Evolutionary conservation across 345 rosid genomes (phyloP).

Genomic region (Eucalyptus tenuipes): DNA sequence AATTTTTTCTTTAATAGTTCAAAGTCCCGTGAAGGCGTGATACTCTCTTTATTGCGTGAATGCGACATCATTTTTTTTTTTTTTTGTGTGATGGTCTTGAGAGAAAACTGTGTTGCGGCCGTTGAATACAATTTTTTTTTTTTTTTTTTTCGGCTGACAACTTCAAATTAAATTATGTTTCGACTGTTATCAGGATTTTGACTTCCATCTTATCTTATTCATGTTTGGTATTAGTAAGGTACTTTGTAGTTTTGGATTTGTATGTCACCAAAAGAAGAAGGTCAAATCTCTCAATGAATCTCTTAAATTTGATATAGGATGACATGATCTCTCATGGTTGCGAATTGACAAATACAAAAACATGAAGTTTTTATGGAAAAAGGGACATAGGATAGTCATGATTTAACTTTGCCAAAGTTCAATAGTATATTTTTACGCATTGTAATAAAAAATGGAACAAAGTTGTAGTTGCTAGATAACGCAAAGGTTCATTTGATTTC

Average conservation of each 20-base stretch:
- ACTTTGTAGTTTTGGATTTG: neutral
- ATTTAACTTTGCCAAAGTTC: neutral
- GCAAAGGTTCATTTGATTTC: neutral
- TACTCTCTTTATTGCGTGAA: neutral
- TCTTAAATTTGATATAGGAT: neutral
- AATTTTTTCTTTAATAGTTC: neutral
- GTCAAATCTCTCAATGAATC: neutral
- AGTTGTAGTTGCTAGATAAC: neutral
- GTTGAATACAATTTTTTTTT: neutral
- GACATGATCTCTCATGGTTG: neutral
- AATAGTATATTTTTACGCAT: neutral
- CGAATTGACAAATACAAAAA: neutral
- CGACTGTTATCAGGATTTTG: neutral
- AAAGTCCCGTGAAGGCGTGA: neutral
- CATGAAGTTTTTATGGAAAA: neutral
- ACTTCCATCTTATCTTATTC: neutral
- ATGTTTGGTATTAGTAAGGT: neutral
- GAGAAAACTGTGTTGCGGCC: neutral
- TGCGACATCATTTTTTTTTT: neutral
- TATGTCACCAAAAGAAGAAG: neutral
- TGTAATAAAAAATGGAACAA: neutral
- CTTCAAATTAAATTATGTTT: neutral
- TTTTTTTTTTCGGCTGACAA: neutral
- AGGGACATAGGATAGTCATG: neutral
- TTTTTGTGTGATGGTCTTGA: neutral